A percentile compares a stretch with the other conserved stretches of the same genome.
Evolutionary conservation across 148 eudicot species (phyloP).

Genomic region (Rhododendron mucronatum): DNA sequence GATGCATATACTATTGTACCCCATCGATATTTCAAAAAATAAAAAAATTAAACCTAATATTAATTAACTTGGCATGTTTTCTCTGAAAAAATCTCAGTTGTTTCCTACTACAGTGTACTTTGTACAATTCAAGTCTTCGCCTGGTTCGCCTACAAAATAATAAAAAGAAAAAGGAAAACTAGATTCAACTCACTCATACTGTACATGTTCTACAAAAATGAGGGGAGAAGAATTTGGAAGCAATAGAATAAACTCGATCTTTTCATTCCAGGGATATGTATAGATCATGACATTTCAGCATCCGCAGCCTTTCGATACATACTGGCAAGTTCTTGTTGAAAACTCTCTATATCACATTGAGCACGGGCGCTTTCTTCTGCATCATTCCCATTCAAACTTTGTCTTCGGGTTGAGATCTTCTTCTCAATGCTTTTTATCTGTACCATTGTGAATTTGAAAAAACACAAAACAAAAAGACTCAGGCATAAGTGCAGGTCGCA

Average conservation of each 20-base stretch:
- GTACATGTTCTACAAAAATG: neutral
- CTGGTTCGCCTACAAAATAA: neutral
- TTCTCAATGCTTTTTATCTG: constrained; percentile 48
- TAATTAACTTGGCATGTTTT: too few relatives aligned
- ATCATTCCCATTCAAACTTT: neutral
- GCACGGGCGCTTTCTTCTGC: constrained; percentile 9
- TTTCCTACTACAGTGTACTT: neutral
- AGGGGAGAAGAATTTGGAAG: neutral
- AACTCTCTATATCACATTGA: constrained; percentile 22
- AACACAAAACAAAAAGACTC: too few relatives aligned
- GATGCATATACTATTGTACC: too few relatives aligned
- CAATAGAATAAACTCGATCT: too few relatives aligned
- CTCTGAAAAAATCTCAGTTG: too few relatives aligned
- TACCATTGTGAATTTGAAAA: neutral
- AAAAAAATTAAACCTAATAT: too few relatives aligned
- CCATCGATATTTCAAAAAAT: too few relatives aligned
- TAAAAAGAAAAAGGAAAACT: too few relatives aligned
- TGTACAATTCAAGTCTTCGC: neutral
- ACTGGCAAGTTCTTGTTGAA: constrained; percentile 17
- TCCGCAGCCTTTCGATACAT: neutral
- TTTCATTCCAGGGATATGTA: neutral
- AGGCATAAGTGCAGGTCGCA: too few relatives aligned
- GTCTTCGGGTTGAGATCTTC: constrained; percentile 18
- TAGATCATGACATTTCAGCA: neutral
- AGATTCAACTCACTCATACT: too few relatives aligned